Base-by-base conservation (phyloP, 768 basidiomycete species). In the Suillus brevipes region DNA sequence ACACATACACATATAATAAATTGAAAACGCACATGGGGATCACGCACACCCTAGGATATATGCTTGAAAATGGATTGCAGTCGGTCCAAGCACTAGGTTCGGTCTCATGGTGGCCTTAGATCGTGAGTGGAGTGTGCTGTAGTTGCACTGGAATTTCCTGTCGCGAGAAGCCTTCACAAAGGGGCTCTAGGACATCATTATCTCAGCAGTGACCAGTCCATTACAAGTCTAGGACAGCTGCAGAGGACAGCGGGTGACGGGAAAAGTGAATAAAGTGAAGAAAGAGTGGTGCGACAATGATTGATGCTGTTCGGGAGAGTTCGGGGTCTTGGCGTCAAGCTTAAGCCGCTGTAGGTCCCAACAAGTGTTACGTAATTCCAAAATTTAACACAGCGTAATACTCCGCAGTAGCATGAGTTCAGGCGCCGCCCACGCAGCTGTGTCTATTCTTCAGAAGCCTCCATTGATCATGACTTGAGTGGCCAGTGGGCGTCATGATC, bases 1-100 rank as follows among this genome's bases (percentile, higher is more conserved):
- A 55, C 31, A n/a, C 53, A 53, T 53, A 34, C 53, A 55, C 31
- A 55, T 53, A 53, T 6, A 5, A 34, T 10, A 34, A 34, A 10
- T 40, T 18, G 16, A 40, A 14, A 58, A 58, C 37, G 9, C 37
- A 58, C 57, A 28, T 42, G 5, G 45, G 12, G 47, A 16, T 12
- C 28, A 4, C 31, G 25, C 56, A 7, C 23, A n/a, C 60, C 49
- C 37, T 34, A 31, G 55, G 52, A 38, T 20, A 34, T 31, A 58
- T 60, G 61, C 61, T 36, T 61, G 43, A 50, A 53, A 47, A 37
- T 25, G 60, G 31, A 3, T 55, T 34, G 25, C 60, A 34, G 38
- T n/a, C n/a, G 62, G 61, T 28, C 50, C 23, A 50, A 58, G 63
- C 47, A 75, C 63, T 69, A 73, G 65, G 20, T 65, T 67, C 56